phyloP scores from a whole-genome alignment of 768 basidiomycete genomes.

The Boletus reticuloceps region DNA sequence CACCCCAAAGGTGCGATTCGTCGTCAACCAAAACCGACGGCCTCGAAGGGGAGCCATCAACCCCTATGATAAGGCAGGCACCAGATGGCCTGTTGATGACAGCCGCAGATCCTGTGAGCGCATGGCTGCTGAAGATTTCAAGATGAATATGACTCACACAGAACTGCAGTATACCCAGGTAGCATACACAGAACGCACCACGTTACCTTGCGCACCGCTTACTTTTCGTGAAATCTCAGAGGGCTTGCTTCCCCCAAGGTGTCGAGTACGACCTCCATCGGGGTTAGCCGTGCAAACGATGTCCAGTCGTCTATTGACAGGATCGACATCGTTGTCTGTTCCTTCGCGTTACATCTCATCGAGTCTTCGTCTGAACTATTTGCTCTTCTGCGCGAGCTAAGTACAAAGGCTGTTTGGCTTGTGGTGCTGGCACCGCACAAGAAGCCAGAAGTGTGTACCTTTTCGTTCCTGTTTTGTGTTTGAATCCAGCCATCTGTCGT shows the following conservation, averaged over 20 bases:
- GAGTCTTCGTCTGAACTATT: conserved; percentile 61
- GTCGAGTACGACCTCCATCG: conserved; percentile 12
- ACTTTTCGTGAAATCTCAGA: conserved; percentile 64
- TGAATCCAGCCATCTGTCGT: background rate
- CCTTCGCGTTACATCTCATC: conserved; percentile 72
- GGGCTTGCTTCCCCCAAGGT: conserved; percentile 45
- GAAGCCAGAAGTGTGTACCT: conserved; percentile 59
- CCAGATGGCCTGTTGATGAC: conserved; percentile 18
- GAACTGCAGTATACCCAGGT: conserved; percentile 52
- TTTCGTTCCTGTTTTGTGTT: background rate
- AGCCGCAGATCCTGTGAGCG: conserved; percentile 28
- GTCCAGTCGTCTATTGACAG: conserved; percentile 3
- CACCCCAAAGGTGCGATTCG: background rate
- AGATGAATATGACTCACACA: conserved; percentile 10
- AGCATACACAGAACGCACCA: conserved; percentile 56
- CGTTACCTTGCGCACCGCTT: conserved; percentile 51
- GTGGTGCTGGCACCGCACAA: conserved; percentile 74
- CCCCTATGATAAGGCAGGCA: background rate
- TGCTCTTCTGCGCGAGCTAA: conserved; percentile 61
- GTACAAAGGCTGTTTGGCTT: conserved; percentile 60
- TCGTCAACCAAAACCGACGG: background rate
- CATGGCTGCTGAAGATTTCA: background rate
- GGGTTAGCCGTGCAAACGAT: background rate
- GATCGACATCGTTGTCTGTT: conserved; percentile 67
- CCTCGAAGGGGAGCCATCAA: background rate